Conservation (phyloP, 2,329 filamentous ascomycete species). For the Fusarium avenaceum region DNA sequence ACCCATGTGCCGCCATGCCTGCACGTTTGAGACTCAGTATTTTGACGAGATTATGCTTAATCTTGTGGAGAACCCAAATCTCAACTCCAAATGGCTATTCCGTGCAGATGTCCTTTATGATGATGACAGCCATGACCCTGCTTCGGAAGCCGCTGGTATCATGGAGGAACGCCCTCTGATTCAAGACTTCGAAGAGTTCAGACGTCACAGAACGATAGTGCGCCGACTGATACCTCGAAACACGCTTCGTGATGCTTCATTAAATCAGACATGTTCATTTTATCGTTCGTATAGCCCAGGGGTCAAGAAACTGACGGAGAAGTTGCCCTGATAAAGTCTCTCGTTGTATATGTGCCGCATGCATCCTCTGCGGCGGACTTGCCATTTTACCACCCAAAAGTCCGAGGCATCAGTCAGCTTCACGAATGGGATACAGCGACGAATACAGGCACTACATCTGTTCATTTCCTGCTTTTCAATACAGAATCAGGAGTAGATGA, state of each 20-base stretch:
- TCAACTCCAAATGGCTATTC: constrained; percentile 83
- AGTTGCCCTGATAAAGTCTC: constrained; percentile 50
- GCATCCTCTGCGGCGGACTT: constrained; percentile 70
- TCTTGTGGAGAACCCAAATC: constrained; percentile 81
- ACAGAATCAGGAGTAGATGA: constrained; percentile 40
- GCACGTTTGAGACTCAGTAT: constrained; percentile 72
- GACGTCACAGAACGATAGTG: constrained; percentile 74
- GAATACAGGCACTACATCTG: constrained; percentile 65
- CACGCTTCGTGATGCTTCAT: constrained; percentile 76
- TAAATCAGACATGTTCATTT: constrained; percentile 87
- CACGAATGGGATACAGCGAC: constrained; percentile 71
- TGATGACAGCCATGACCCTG: constrained; percentile 42
- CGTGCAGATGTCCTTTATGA: constrained; percentile 78
- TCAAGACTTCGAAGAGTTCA: constrained; percentile 45
- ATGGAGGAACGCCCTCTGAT: neutral
- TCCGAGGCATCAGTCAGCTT: constrained; percentile 80
- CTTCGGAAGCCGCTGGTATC: constrained; percentile 1
- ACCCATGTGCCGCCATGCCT: constrained; percentile 68
- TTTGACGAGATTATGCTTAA: constrained; percentile 80
- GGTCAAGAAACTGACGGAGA: constrained; percentile 32
- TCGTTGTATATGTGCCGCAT: constrained; percentile 84
- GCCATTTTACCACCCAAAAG: constrained; percentile 89
- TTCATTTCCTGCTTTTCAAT: constrained; percentile 70
- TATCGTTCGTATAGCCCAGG: constrained; percentile 58
- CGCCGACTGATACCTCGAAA: constrained; percentile 87